These are phyloP conservation scores for Symbiodinium natans DNA, from an alignment of 73 alveolate genomes.

Conservation along the genomic window DNA sequence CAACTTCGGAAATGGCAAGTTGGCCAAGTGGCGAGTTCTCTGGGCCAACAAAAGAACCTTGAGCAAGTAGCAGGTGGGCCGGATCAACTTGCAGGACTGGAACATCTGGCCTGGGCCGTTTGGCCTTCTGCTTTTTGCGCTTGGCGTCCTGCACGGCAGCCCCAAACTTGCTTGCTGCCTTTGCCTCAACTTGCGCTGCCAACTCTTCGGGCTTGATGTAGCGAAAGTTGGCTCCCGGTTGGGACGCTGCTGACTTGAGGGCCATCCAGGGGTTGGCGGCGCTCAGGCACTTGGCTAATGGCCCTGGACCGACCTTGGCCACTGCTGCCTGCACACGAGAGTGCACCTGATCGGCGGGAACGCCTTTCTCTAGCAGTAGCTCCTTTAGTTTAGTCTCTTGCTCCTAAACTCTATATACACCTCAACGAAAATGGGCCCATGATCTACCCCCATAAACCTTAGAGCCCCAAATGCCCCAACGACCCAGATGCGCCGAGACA, in stretches of 20 bases:
- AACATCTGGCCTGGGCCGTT: no score
- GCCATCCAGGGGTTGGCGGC: not conserved
- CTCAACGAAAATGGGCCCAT: no score
- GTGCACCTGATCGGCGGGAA: not conserved
- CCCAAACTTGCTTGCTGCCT: not conserved
- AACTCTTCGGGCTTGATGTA: not conserved
- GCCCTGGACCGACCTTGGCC: not conserved
- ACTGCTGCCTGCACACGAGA: not conserved
- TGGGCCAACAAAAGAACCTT: no score
- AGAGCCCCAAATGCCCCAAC: no score
- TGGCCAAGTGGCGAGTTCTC: not conserved
- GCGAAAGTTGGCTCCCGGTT: not conserved
- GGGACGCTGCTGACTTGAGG: not conserved
- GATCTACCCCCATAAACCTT: no score
- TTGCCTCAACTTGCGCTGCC: not conserved
- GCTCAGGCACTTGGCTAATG: not conserved
- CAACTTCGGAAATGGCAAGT: not conserved
- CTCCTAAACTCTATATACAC: no score
- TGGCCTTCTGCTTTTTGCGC: not conserved
- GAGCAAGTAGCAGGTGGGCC: not conserved
- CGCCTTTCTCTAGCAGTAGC: not conserved
- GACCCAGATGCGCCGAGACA: no score
- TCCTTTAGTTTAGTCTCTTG: no score
- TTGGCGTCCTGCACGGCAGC: not conserved
- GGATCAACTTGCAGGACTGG: not conserved